phyloP scores from a whole-genome alignment of 495 filamentous ascomycete species.

The Penicillium psychrofluorescens region DNA sequence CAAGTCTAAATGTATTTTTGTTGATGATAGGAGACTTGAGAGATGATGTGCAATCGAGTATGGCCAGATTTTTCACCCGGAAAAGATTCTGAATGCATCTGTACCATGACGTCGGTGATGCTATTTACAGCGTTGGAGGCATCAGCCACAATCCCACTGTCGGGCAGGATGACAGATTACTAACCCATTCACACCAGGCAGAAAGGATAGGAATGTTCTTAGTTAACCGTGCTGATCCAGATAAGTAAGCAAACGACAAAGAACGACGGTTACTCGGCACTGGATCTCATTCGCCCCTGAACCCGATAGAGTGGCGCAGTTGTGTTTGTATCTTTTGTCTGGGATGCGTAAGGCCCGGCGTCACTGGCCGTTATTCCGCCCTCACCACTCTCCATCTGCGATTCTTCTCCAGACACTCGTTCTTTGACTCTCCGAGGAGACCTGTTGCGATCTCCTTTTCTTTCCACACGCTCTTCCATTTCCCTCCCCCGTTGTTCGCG shows the following conservation, averaged over 20 bases:
- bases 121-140: constrained; percentile 8
- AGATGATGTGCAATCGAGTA: no score
- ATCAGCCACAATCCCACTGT: constrained; percentile 10
- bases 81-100: neutral
- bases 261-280: no score
- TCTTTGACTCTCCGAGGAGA: neutral
- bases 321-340: constrained; percentile 18
- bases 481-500: constrained; percentile 16
- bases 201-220: no score
- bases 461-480: constrained; percentile 3
- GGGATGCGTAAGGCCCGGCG: constrained; percentile 21
- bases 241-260: no score
- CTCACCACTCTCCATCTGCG: constrained; percentile 9
- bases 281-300: neutral
- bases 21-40: no score
- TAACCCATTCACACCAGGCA: no score
- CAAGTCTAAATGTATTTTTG: neutral
- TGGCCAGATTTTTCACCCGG: no score
- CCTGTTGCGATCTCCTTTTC: no score
- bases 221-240: no score
- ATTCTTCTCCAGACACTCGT: constrained; percentile 6
- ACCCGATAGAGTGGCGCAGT: constrained; percentile 19
- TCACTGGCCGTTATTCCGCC: constrained; percentile 8
- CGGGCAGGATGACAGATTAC: no score
- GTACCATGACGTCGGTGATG: constrained; percentile 26